These are phyloP conservation scores for Aspergillus sp. DNA, from an alignment of 2,329 filamentous ascomycete species.

Conservation along the genomic window DNA sequence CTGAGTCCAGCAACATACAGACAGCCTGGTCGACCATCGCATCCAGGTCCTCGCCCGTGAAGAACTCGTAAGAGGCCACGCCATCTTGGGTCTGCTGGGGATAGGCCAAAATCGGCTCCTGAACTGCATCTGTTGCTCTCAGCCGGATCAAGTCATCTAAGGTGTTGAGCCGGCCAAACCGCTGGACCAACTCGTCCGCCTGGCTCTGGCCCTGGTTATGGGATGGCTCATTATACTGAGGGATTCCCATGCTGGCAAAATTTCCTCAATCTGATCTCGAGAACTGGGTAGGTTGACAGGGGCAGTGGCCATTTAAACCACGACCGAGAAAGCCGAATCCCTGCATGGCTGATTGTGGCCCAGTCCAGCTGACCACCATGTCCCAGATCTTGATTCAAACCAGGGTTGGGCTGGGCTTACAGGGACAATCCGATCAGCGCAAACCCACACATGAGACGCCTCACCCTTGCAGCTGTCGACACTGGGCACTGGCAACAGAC, in stretches of 20 bases:
- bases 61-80: constrained; percentile 39
- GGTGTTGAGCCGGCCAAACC: constrained; percentile 42
- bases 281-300: not conserved
- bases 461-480: not conserved
- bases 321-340: too few species aligned
- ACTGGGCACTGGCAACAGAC: not conserved
- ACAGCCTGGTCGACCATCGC: constrained; percentile 42
- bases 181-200: constrained; percentile 22
- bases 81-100: constrained; percentile 31
- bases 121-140: constrained; percentile 38
- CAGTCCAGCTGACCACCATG: not conserved
- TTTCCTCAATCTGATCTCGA: not conserved
- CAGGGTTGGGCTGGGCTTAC: not conserved
- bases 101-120: constrained; percentile 45
- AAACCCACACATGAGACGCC: not conserved
- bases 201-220: not conserved
- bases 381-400: not conserved
- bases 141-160: constrained; percentile 45
- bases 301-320: not conserved
- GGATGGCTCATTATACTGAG: constrained; percentile 11
- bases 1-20: constrained; percentile 27
- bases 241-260: constrained; percentile 15
- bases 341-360: too few species aligned
- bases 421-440: not conserved
- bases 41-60: constrained; percentile 43